Percentiles rank a stretch among this genome's conserved stretches.
Evolutionary conservation across 139 green algal species (phyloP).

Genomic region (Bryopsis sp.): DNA sequence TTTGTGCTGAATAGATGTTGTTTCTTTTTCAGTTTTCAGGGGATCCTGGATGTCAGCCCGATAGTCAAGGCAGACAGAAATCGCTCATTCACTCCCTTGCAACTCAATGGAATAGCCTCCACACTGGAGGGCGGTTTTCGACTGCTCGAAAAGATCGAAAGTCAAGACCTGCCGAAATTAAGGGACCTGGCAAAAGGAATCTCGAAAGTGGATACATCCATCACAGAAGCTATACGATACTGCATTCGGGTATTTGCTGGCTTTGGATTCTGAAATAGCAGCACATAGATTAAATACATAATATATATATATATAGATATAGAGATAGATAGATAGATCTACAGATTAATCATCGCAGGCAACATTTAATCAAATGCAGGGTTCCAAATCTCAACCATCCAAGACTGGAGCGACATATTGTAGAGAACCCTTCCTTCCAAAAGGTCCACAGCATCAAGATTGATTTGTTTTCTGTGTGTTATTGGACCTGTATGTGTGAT

Average conservation of each 20-base stretch:
- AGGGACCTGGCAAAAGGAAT: constrained; percentile 30
- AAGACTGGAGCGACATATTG: background rate
- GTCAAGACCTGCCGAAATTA: background rate
- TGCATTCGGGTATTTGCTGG: background rate
- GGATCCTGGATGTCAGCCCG: constrained; percentile 45
- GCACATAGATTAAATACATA: background rate
- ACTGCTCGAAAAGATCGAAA: constrained; percentile 3
- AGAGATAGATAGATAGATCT: background rate
- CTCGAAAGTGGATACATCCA: constrained; percentile 16
- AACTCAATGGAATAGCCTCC: constrained; percentile 55
- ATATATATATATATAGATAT: background rate
- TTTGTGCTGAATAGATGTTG: background rate
- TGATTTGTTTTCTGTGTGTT: background rate
- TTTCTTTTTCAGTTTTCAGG: constrained; percentile 26
- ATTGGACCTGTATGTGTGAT: background rate
- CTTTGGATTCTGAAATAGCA: background rate
- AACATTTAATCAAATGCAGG: background rate
- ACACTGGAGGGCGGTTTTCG: constrained; percentile 40
- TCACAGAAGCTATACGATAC: background rate
- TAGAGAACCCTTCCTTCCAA: background rate
- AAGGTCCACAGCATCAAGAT: background rate
- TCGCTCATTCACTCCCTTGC: constrained; percentile 38
- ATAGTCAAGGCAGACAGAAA: constrained; percentile 34
- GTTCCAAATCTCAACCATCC: background rate
- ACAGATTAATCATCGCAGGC: background rate